These are phyloP conservation scores for Citrus sinensis DNA, from an alignment of 345 rosid species.

Conservation along the genomic window DVS_A1.0 CM039163.1:6300501-6301000, in stretches of 20 bases:
- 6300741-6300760: slow-evolving; percentile 78
- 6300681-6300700: slow-evolving; percentile 87
- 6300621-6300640: slow-evolving; percentile 78
- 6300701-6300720: slow-evolving; percentile 87
- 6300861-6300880: background rate
- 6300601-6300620: slow-evolving; percentile 81
- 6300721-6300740: slow-evolving; percentile 55
- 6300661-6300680: slow-evolving; percentile 71
- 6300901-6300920: background rate
- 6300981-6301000: background rate
- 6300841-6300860: background rate
- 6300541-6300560: slow-evolving; percentile 92
- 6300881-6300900: background rate
- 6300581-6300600: slow-evolving; percentile 97
- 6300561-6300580: slow-evolving; percentile 79
- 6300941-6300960: background rate
- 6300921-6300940: background rate
- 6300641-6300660: slow-evolving; percentile 98
- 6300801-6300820: background rate
- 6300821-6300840: background rate
- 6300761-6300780: slow-evolving; percentile 64
- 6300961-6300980: background rate
- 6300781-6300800: slow-evolving; percentile 39
- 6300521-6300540: slow-evolving; percentile 96
- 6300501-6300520: slow-evolving; percentile 91